Base-by-base conservation (phyloP, 441 rosid species). In the Erodium moschatum region DNA sequence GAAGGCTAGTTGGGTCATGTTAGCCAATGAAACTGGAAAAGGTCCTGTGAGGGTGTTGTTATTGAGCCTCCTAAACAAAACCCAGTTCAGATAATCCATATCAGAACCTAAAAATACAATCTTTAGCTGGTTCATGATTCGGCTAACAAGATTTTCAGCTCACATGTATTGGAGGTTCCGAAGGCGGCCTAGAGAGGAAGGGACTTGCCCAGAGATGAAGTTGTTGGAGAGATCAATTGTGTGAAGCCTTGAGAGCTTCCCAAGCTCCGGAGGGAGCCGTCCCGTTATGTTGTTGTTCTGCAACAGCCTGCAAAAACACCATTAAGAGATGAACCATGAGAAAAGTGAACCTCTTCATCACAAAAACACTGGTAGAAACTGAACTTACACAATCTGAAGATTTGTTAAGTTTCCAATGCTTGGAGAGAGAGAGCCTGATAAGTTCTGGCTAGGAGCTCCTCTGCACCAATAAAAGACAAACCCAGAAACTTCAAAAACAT, bases 241-340 rank as follows among this genome's bases (percentile, higher is more conserved):
- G 44, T 80, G 84, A 74, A 94, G 92, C 85, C 76, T 89, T 18
- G 81, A 77, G 35, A 94, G 89, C 85, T 76, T 80, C 72, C 92
- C 87, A 21, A 94, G 66, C 80, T 89, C 97, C 18, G 79, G 33
- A 74, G 97, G 97, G 68, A 94, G 78, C 6, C 76, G 76, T 58
- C 98, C 98, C 40, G 92, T 83, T 75, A 94, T 88, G 81, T 94
- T 89, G 78, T 94, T 94, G 77, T 88, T 88, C 81, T 91, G 98
- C 72, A 93, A 81, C 60, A 93, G 85, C 81, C 98, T 93, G 85
- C 65, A 40, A 40, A 7, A 40, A 40, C 44, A 40, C 11, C 44
- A 40, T 40, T 8, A 21, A 66, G 50, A 38, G 19, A 8, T 62
- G 50, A 21, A 35, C n/a, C 19, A 31, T 16, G 54, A 70, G 58